Evolutionary conservation across 805 yeast genomes (phyloP), one percentile per base, ranked within the genome.

Genomic region (Yamadazyma philogaea): DNA sequence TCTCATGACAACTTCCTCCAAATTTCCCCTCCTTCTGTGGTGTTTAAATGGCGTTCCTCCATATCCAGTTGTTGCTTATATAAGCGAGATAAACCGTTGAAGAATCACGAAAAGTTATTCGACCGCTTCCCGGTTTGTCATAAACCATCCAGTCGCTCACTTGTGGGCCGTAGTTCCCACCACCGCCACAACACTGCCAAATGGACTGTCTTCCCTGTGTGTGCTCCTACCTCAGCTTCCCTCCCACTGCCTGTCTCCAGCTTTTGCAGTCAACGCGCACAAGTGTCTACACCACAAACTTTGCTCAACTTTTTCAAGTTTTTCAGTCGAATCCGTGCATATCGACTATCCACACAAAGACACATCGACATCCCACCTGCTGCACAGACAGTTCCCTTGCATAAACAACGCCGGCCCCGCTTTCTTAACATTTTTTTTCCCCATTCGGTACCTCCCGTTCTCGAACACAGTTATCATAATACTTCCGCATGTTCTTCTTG

Each of bases 401-500:
- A 24, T 24, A 24, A 24, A 24, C 12, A 5, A 5, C 12, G 12
- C 28, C 10, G 28, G 28, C 12, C 28, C 10, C n/a, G 15, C 33
- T 6, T n/a, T 18, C 33, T 8, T 4, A 16, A 6, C 33, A 8
- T 8, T 8, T 24, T 30, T 16, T 8, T 30, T 30, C 33, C n/a
- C 33, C n/a, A 16, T 16, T 18, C 15, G 4, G 33, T 30, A 15
- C n/a, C 31, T 12, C 18, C 30, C 24, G 34, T 37, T 18, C 12
- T 20, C 30, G 4, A 36, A 31, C 22, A 21, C 36, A 20, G n/a
- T n/a, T 32, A 24, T 28, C 26, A 19, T 14, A 19, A 16, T 10
- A 4, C 14, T 15, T 20, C 15, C 40, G 31, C 37, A 70, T 70
- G 75, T 70, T 70, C 57, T 70, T 70, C 53, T 61, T 70, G 41